A percentile compares a stretch with the other conserved stretches of the same genome.
phyloP scores from a whole-genome alignment of 1,139 yeast species.

The Nakaseomyces sp. region DNA sequence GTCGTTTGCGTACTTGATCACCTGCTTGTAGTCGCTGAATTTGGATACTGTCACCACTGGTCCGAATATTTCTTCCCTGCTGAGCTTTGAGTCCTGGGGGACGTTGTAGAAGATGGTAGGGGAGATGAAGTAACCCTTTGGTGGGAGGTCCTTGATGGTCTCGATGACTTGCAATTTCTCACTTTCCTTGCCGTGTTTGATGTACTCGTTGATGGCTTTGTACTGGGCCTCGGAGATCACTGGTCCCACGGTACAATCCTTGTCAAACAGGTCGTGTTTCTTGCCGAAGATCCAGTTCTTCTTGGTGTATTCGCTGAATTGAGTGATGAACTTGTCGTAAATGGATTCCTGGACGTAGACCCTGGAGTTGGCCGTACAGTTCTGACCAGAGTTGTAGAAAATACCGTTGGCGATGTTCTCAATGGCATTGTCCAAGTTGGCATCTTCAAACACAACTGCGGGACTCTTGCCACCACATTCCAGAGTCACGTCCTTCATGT shows the following conservation, averaged over 20 bases:
- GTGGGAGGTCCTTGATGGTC: conserved; percentile 26
- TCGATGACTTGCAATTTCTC: conserved; percentile 30
- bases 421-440: conserved; percentile 71
- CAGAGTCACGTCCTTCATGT: conserved; percentile 65
- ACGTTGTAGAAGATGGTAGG: conserved; percentile 66
- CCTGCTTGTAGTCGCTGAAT: conserved; percentile 67
- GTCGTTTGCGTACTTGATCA: conserved; percentile 59
- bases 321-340: conserved; percentile 50
- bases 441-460: conserved; percentile 59
- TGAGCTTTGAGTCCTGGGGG: conserved; percentile 48
- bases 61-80: conserved; percentile 75
- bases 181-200: conserved; percentile 57
- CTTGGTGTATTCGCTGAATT: conserved; percentile 41
- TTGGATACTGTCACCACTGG: conserved; percentile 79
- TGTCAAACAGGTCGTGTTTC: conserved; percentile 39
- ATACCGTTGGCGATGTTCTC: conserved; percentile 83
- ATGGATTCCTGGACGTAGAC: conserved; percentile 63
- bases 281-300: conserved; percentile 48
- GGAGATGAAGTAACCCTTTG: conserved; percentile 51
- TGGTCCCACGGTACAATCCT: conserved; percentile 63
- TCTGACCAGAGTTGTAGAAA: conserved; percentile 79
- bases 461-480: conserved; percentile 94
- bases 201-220: conserved; percentile 46
- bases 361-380: conserved; percentile 84
- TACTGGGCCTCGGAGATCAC: conserved; percentile 59